phyloP scores from a whole-genome alignment of 73 alveolate genomes.

The Paramecium sexaurelia region DNA sequence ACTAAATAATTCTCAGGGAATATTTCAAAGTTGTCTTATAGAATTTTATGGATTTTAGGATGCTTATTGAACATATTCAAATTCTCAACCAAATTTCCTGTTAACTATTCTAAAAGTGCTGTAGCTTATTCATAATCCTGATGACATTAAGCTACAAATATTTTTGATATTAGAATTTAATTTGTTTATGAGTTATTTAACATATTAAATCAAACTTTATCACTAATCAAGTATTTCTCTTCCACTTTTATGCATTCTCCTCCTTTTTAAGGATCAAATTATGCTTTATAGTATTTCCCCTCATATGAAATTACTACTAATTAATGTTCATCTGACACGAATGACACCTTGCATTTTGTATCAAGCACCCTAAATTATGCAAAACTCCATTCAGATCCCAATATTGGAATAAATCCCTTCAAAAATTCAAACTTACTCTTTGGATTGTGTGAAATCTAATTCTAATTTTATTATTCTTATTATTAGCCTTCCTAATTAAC shows the following conservation, averaged over 20 bases:
- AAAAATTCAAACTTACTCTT: conserved; percentile 66
- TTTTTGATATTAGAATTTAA: conserved; percentile 41
- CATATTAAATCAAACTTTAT: conserved; percentile 12
- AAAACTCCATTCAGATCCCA: conserved; percentile 97
- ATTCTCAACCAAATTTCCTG: background rate
- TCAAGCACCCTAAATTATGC: conserved; percentile 89
- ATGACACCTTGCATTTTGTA: conserved; percentile 73
- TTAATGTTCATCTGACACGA: conserved; percentile 75
- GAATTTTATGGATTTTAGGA: conserved; percentile 6
- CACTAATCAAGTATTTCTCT: conserved; percentile 32
- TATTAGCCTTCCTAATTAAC: conserved; percentile 51
- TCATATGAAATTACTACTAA: conserved; percentile 86
- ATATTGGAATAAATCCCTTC: conserved; percentile 76
- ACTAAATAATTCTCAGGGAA: conserved; percentile 7
- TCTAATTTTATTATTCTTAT: background rate
- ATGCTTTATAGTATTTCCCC: conserved; percentile 91
- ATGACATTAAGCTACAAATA: conserved; percentile 49
- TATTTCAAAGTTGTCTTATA: conserved; percentile 43
- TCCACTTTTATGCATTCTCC: conserved; percentile 86
- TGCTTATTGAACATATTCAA: conserved; percentile 23
- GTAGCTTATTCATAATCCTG: conserved; percentile 41
- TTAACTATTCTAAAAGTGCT: background rate
- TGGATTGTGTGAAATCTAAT: conserved; percentile 32
- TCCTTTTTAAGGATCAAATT: conserved; percentile 87
- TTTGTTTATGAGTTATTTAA: conserved; percentile 26